Conservation (phyloP, 139 green algal species). For the Auxenochlorella pyrenoidosa region DNA sequence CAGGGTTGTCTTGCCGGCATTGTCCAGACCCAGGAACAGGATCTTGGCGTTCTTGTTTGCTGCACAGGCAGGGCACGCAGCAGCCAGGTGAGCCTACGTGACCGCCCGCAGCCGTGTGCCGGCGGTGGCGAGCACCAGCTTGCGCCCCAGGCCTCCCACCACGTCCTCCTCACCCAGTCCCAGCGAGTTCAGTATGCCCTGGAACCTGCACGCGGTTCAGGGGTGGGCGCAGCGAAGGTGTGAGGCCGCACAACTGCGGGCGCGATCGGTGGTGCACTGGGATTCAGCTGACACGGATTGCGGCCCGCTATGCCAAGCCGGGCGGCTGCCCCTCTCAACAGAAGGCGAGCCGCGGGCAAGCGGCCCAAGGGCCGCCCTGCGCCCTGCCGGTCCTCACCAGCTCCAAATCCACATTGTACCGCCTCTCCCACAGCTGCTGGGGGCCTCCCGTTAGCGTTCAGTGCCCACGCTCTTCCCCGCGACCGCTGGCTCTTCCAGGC, state of each 20-base stretch:
- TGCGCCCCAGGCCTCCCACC: too few relatives aligned
- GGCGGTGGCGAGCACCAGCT: too few relatives aligned
- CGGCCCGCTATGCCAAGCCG: not conserved
- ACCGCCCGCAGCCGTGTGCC: too few relatives aligned
- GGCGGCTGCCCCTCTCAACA: not conserved
- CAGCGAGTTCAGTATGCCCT: conserved; percentile 90
- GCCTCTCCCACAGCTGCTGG: too few relatives aligned
- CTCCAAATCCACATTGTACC: conserved; percentile 44
- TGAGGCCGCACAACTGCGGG: not conserved
- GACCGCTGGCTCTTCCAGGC: too few relatives aligned
- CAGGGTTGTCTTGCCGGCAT: conserved; percentile 99
- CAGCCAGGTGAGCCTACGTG: not conserved
- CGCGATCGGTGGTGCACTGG: not conserved
- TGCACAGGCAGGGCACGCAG: not conserved
- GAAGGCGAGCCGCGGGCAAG: too few relatives aligned
- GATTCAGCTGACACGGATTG: not conserved
- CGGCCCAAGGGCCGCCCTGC: not conserved
- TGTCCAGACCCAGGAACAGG: conserved; percentile 98
- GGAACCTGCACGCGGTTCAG: conserved; percentile 79
- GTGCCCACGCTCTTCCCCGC: too few relatives aligned
- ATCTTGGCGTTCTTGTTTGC: conserved; percentile 99
- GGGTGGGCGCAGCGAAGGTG: not conserved
- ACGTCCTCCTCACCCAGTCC: conserved; percentile 71
- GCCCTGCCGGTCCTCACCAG: conserved; percentile 13
- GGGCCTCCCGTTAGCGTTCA: too few relatives aligned